Base-by-base conservation (phyloP, 192 early-diverging fungal genomes). In the Lobosporangium transversale region DNA sequence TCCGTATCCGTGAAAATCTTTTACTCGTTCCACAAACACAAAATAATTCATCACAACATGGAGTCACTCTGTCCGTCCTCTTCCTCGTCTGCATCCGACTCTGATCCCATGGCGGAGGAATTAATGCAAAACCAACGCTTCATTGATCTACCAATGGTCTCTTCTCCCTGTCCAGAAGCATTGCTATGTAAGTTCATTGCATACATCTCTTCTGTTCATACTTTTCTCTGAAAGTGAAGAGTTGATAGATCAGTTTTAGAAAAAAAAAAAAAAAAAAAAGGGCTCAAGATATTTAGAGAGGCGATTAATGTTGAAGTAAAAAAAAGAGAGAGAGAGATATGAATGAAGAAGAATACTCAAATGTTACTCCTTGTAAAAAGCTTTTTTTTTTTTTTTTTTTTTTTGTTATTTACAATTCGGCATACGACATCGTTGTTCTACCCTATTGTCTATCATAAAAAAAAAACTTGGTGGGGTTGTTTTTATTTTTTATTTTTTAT, bases 151-250 rank as follows among this genome's bases (percentile, higher is more conserved):
- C 37, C 51, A 29, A 33, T 60, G 15, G 50, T 21, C 9, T 45
- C 33, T 27, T 53, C 57, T 12, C 58, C 67, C 12, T 70, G 60
- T 35, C 52, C 68, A 37, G 68, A 70, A 49, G 68, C 58, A 10
- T 33, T 70, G 11, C 35, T 70, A 24, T 62, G 68, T 70, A 70
- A 62, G 68, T 56, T n/a, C n/a, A n/a, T n/a, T n/a, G n/a, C 37
- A 17, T 24, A 36, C 7, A n/a, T 24, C 15, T 0, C 24, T 32
- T 23, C 45, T 6, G n/a, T 3, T 35, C n/a, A 7, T n/a, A n/a
- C n/a, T n/a, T n/a, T n/a, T n/a, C n/a, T n/a, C n/a, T n/a, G n/a
- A n/a, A n/a, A n/a, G n/a, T n/a, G n/a, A n/a, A 40, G 37, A 10
- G 37, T 40, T 14, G 37, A 40, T n/a, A n/a, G n/a, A n/a, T n/a